A percentile compares a stretch with the other conserved stretches of the same genome.
Evolutionary conservation across 2,329 filamentous ascomycete species (phyloP).

Genomic region (Exophiala mesophila): DNA sequence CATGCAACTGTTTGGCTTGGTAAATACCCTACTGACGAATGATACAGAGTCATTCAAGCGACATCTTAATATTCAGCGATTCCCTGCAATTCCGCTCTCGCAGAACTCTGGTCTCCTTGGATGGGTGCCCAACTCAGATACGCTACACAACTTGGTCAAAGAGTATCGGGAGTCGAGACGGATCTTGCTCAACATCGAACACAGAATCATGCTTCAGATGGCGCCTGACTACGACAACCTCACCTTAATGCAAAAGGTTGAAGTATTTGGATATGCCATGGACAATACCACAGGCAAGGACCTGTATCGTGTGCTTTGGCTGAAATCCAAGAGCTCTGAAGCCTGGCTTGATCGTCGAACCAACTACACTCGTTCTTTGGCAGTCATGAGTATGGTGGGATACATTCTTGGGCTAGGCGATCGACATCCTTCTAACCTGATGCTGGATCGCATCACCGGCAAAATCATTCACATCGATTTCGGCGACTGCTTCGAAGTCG

Average conservation of each 20-base stretch:
- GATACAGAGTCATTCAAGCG: conserved; percentile 97
- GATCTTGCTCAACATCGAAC: conserved; percentile 97
- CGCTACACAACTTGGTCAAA: conserved; percentile 89
- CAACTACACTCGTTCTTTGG: conserved; percentile 96
- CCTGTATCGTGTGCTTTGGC: conserved; percentile 93
- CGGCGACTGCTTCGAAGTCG: conserved; percentile 98
- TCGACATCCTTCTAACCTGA: conserved; percentile 93
- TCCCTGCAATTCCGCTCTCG: conserved; percentile 92
- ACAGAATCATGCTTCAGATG: conserved; percentile 99
- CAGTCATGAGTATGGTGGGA: conserved; percentile 99
- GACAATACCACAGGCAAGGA: conserved; percentile 99
- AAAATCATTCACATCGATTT: conserved; percentile 99
- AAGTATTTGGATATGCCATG: conserved; percentile 97
- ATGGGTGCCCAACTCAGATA: conserved; percentile 97
- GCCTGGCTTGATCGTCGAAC: conserved; percentile 95
- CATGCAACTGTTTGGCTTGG: conserved; percentile 97
- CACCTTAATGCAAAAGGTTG: conserved; percentile 99
- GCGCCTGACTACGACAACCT: conserved; percentile 98
- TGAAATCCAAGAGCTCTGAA: conserved; percentile 97
- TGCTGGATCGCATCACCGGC: conserved; percentile 92
- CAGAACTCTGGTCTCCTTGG: conserved; percentile 93
- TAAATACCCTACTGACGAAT: conserved; percentile 89
- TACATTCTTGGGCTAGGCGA: conserved; percentile 97
- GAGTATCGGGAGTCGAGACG: conserved; percentile 97
- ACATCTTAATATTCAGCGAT: conserved; percentile 92